phyloP scores from a whole-genome alignment of 2,329 filamentous ascomycete genomes.

The Verticillium dahliae region DNA sequence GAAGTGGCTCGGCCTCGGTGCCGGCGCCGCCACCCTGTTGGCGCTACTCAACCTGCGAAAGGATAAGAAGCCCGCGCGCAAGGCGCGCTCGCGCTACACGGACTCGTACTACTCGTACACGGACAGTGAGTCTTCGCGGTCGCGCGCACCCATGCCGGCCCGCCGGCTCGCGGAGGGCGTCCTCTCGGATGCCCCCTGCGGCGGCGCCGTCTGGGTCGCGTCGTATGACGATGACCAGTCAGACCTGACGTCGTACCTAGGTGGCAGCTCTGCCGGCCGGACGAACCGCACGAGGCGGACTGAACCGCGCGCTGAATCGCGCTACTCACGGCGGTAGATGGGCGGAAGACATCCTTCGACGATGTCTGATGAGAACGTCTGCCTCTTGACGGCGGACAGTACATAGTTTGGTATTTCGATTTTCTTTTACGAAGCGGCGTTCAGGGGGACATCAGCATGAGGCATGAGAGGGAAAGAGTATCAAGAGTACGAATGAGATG shows the following conservation, averaged over 20 bases:
- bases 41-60: constrained; percentile 46
- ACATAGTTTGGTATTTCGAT: not conserved
- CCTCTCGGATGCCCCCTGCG: not conserved
- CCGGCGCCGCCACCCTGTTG: constrained; percentile 42
- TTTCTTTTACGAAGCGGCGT: not conserved
- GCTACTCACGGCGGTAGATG: constrained; percentile 21
- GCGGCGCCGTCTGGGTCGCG: not conserved
- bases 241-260: constrained; percentile 21
- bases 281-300: constrained; percentile 19
- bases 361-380: not conserved
- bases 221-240: constrained; percentile 1
- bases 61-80: constrained; percentile 36
- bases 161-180: not conserved
- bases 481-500: not conserved
- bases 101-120: constrained; percentile 50
- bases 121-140: constrained; percentile 39
- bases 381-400: not conserved
- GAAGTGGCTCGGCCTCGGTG: constrained; percentile 47
- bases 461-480: not conserved
- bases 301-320: constrained; percentile 13
- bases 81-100: constrained; percentile 38
- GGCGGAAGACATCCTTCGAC: not conserved
- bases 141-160: constrained; percentile 2
- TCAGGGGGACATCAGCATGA: not conserved
- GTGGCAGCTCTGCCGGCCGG: constrained; percentile 40